Evolutionary conservation across 768 basidiomycete species (phyloP), one percentile per base, ranked within the genome.

Genomic region (Termitomyces titanicus): DNA sequence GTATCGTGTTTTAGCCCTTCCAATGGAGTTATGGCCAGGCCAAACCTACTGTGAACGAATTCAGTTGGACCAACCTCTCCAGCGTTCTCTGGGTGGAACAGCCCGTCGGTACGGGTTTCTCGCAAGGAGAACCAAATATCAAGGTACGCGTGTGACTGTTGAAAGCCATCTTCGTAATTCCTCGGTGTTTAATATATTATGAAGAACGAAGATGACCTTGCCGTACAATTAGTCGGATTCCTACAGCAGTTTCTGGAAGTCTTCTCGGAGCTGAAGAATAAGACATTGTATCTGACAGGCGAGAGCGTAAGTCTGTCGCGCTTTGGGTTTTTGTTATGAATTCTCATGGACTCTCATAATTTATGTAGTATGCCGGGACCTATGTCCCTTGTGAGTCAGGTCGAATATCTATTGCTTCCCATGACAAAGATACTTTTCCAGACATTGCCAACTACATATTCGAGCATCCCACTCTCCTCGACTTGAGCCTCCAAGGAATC

Each of bases 11-110:
- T 5, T 60, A 89, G 88, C 89, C 89, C 1, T 74, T 91, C 67
- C 76, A 73, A 40, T 89, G 88, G 88, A 67, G 77, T 6, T 73
- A 61, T 42, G 89, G 89, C 1, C 79, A 81, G 61, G 87, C 86
- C 1, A 76, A 76, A 52, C 83, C 88, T 3, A 86, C 79, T 0
- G 73, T 66, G 5, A 91, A 89, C 51, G 76, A 85, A 59, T 79
- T 77, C 61, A 88, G 86, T 66, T 91, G 89, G 89, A 90, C 89
- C 0, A 91, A 90, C 62, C 74, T 91, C 8, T 88, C 87, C 2
- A 88, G 84, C 52, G 69, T 89, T 7, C 70, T 90, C 17, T 92
- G 79, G 75, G 80, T 91, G 11, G 89, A 92, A 59, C 89, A 90
- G 59, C 89, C 89, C 3, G 83, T 91, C 29, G 89, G 89, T 5